These are phyloP conservation scores for Lactarius psammicola DNA, from an alignment of 768 basidiomycete species.

Conservation along the genomic window DNA sequence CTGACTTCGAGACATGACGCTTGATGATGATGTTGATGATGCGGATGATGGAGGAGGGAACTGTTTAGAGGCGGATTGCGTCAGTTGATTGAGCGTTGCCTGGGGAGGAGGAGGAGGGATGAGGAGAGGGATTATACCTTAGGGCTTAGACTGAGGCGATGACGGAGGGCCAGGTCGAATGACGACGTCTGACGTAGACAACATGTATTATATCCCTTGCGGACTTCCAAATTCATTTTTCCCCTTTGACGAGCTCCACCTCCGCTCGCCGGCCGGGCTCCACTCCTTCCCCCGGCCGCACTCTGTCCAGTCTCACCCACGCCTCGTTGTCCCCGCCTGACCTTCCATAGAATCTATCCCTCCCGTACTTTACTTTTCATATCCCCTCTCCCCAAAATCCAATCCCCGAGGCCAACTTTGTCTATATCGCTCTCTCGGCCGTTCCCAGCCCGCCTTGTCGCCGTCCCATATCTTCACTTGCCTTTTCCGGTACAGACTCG, in stretches of 20 bases:
- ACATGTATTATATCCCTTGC: constrained; percentile 45
- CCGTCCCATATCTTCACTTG: constrained; percentile 22
- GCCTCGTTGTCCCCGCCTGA: constrained; percentile 28
- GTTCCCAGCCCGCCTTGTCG: constrained; percentile 23
- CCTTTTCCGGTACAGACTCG: constrained; percentile 18
- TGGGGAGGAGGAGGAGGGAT: neutral
- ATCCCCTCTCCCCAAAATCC: constrained; percentile 14
- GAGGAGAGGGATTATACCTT: neutral
- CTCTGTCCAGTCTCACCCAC: constrained; percentile 10
- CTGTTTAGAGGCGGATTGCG: constrained; percentile 3
- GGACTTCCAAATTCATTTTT: constrained; percentile 38
- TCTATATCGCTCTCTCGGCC: constrained; percentile 21
- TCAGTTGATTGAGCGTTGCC: constrained; percentile 14
- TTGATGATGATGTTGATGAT: neutral
- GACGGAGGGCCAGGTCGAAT: constrained; percentile 35
- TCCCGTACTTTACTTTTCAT: constrained; percentile 21
- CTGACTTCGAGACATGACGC: constrained; percentile 32
- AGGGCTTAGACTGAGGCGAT: constrained; percentile 15
- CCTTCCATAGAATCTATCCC: constrained; percentile 26
- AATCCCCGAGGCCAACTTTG: constrained; percentile 6
- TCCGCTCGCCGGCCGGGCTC: constrained; percentile 25
- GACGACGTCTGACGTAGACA: constrained; percentile 46
- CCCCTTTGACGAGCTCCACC: constrained; percentile 24
- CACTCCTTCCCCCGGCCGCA: constrained; percentile 23
- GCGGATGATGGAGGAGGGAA: neutral